phyloP scores from a whole-genome alignment of 2,329 filamentous ascomycete species.

The Botryotinia globosa region DNA sequence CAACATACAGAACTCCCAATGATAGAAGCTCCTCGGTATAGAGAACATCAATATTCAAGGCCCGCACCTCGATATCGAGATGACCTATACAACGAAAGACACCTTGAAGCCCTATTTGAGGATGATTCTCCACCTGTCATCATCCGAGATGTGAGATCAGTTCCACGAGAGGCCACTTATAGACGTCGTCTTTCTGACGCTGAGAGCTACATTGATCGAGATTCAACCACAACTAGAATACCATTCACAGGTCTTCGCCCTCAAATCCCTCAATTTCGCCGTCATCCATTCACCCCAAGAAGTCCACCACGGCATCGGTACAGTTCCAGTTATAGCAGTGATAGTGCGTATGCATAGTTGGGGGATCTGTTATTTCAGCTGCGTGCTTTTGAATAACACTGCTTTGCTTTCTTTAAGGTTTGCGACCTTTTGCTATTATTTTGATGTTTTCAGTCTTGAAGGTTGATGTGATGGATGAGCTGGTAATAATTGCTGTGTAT shows the following conservation, averaged over 20 bases:
- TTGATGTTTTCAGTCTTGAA: not conserved
- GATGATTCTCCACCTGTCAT: not conserved
- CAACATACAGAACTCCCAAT: constrained; percentile 21
- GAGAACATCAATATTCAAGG: constrained; percentile 2
- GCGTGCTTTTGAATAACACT: not conserved
- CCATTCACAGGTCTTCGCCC: constrained; percentile 18
- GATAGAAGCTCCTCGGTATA: constrained; percentile 14
- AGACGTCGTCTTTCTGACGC: constrained; percentile 11
- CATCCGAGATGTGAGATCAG: not conserved
- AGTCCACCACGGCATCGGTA: constrained; percentile 15
- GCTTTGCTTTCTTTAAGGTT: not conserved
- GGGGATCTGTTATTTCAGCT: not conserved
- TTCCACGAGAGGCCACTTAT: constrained; percentile 14
- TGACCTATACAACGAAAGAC: not conserved
- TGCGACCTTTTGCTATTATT: not conserved
- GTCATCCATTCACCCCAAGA: constrained; percentile 14
- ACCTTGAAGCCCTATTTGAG: constrained; percentile 5
- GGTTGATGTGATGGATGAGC: not conserved
- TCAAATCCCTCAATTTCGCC: constrained; percentile 3
- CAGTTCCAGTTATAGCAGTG: constrained; percentile 13
- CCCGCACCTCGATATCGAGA: constrained; percentile 20
- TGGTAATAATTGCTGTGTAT: constrained; percentile 1
- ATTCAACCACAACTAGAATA: not conserved
- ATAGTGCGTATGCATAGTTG: not conserved
- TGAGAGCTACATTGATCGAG: constrained; percentile 6